These are phyloP conservation scores for Cicer yamashitae DNA, from an alignment of 306 rosid genomes.

Conservation along the genomic window DNA sequence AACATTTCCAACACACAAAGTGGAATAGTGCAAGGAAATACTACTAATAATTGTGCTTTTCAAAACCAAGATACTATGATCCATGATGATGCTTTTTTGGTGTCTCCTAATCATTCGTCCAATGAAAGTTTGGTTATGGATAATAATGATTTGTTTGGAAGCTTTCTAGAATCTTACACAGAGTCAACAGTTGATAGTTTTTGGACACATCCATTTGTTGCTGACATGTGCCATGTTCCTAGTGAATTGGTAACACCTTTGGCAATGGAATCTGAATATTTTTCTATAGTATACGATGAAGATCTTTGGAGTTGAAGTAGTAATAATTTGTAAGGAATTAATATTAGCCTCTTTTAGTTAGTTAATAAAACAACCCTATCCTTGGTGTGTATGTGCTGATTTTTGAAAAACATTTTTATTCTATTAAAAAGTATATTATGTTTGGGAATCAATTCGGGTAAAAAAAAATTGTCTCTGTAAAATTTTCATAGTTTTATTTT, in stretches of 20 bases:
- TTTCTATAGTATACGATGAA: neutral
- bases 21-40: neutral
- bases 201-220: conserved; percentile 40
- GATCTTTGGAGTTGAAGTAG: conserved; percentile 38
- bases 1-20: conserved; percentile 20
- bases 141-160: neutral
- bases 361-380: neutral
- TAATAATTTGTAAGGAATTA: conserved; percentile 2
- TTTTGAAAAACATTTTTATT: neutral
- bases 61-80: neutral
- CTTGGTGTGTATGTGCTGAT: neutral
- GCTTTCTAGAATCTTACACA: conserved; percentile 28
- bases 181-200: conserved; percentile 31
- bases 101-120: conserved; percentile 12
- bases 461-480: too few species aligned
- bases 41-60: neutral
- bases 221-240: conserved; percentile 22
- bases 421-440: too few species aligned
- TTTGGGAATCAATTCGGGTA: too few species aligned
- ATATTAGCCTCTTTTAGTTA: neutral
- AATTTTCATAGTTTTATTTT: too few species aligned
- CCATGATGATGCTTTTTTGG: conserved; percentile 10
- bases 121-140: conserved; percentile 3
- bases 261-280: conserved; percentile 37
- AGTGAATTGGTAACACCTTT: neutral